Evolutionary conservation across 352 stramenopile species (phyloP), one percentile per base, ranked within the genome.

Genomic region (Pythium utonaiense): DNA sequence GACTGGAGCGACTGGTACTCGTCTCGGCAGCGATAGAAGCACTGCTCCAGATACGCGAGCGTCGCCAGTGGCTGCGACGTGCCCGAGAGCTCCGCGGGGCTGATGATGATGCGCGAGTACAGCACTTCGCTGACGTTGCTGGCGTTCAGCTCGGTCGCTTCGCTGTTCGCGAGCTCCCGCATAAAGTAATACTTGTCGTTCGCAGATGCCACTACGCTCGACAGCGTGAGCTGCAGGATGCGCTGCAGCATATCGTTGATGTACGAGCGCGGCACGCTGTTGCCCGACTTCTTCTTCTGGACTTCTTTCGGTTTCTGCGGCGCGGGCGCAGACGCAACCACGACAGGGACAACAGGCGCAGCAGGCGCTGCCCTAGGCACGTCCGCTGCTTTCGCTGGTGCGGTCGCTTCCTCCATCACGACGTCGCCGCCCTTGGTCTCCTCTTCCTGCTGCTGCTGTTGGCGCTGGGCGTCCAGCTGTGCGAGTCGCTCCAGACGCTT

Each of bases 191-290:
- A 74, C 63, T 66, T 53, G 59, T 52, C 33, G 70, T 75, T 62
- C 7, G 57, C 57, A 10, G 57, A 52, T 14, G 66, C 67, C 24
- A 73, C 53, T 33, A 40, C 45, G 36, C 62, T 64, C 9, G 67
- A 79, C 9, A 94, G 62, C 57, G 83, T 94, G 30, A 89, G 67
- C 60, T 74, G 78, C 49, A 91, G 66, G 6, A 82, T 67, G 19
- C 83, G 82, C 66, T 91, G 75, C 24, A 91, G 65, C 71, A 91
- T 80, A 55, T 94, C 80, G 64, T 91, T 92, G 31, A 88, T 61
- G 64, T 88, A 88, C 57, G 69, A 61, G n/a, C 76, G 73, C 7
- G 73, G 70, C 0, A 59, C 38, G 25, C 31, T 60, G 3, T 24
- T 24, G 24, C 24, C 41, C 41, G 65, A 70, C 4, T 64, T 67